phyloP scores from a whole-genome alignment of 164 flowering plant species.

The Umbellularia californica region DNA sequence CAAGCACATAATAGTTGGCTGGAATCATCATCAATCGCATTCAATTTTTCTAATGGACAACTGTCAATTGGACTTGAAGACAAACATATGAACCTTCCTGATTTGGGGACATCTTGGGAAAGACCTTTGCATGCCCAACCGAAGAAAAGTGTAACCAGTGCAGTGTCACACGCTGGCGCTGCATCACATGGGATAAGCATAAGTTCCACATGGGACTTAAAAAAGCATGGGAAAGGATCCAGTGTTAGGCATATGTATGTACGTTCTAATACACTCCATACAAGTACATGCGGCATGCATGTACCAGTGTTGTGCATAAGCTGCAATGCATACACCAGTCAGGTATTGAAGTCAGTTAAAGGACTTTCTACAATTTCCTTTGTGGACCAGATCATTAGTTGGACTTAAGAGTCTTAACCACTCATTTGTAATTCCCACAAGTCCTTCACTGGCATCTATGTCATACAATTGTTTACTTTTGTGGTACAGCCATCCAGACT shows the following conservation, averaged over 20 bases:
- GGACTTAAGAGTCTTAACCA: not conserved
- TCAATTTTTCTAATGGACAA: slow-evolving; percentile 43
- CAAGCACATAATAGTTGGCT: slow-evolving; percentile 29
- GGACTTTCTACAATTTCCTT: not conserved
- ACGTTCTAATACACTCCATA: not conserved
- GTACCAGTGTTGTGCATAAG: not conserved
- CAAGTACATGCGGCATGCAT: not conserved
- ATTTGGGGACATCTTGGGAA: slow-evolving; percentile 21
- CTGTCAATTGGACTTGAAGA: slow-evolving; percentile 54
- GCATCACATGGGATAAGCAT: slow-evolving; percentile 24
- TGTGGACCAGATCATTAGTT: not conserved
- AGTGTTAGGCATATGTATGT: not conserved
- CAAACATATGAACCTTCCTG: slow-evolving; percentile 37
- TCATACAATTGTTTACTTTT: not conserved
- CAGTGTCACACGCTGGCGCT: slow-evolving; percentile 85
- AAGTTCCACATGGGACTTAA: slow-evolving; percentile 7
- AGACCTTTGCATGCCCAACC: slow-evolving; percentile 98
- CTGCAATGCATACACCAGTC: not conserved
- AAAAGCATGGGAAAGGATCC: not conserved
- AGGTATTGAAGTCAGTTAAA: not conserved
- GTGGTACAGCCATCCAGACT: not conserved
- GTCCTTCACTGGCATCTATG: not conserved
- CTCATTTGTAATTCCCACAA: not conserved
- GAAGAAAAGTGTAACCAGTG: slow-evolving; percentile 78
- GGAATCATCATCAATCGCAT: slow-evolving; percentile 22